Evolutionary conservation across 1,284 basidiomycete species (phyloP), one percentile per base, ranked within the genome.

Genomic region (Fomes fomentarius): DNA sequence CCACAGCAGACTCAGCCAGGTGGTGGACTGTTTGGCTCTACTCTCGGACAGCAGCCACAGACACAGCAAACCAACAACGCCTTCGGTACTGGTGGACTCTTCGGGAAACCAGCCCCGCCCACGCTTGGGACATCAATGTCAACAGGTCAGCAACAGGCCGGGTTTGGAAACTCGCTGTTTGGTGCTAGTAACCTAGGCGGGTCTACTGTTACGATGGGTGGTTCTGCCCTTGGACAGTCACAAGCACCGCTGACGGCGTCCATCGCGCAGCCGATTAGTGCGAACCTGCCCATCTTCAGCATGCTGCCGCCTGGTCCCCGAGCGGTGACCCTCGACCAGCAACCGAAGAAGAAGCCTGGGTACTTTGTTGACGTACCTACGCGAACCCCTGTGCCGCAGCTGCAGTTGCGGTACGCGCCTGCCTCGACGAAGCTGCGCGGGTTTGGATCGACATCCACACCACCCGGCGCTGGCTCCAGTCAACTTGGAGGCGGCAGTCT

Each of bases 251-350:
- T 96, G 50, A 91, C 85, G 12, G 91, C 93, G 0, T 94, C 93
- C 10, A 92, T 98, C 66, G 89, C 91, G 43, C 88, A 94, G 68
- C 95, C 96, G 0, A 95, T 98, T 68, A 91, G 91, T 38, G 82
- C 85, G 54, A 94, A 93, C 67, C 76, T 92, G 35, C 85, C 88
- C 1, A 85, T 91, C 42, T 91, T 90, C 64, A 83, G 81, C 49
- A 78, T 91, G 77, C 81, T 92, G 30, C 83, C 87, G 21, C 79
- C 85, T 21, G 84, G 85, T 19, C 84, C 87, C 4, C 83, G 83
- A 35, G 76, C 84, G 1, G 70, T 85, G 48, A 74, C 80, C 28
- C 70, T 87, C 1, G 87, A 89, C 22, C 78, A 77, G 50, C 78
- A 76, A 54, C 78, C 80, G 24, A 91, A 90, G 74, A 92, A 90